phyloP scores from a whole-genome alignment of 148 eudicot genomes.

The Arbutus unedo region DNA sequence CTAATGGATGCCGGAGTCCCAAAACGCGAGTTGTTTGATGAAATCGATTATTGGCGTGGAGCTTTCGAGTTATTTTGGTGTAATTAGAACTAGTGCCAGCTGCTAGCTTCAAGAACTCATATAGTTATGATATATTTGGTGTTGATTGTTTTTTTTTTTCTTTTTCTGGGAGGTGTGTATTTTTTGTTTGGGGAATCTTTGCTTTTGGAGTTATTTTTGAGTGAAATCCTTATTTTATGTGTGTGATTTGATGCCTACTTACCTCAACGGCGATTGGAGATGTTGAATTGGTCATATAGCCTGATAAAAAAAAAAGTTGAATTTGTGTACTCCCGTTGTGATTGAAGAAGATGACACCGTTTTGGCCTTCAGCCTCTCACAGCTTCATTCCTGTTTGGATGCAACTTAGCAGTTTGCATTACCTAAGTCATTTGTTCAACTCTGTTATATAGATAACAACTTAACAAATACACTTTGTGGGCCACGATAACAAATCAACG shows the following conservation, averaged over 20 bases:
- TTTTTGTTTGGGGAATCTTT: background rate
- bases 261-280: background rate
- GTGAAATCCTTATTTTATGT: background rate
- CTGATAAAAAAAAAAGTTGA: no score
- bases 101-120: background rate
- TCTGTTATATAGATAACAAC: no score
- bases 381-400: no score
- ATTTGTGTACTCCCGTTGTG: no score
- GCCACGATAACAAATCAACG: no score
- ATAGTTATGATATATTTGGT: background rate
- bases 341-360: no score
- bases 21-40: background rate
- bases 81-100: background rate
- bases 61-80: background rate
- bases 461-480: no score
- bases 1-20: background rate
- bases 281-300: no score
- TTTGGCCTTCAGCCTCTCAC: no score
- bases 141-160: background rate
- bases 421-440: no score
- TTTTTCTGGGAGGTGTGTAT: slow-evolving; percentile 1
- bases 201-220: background rate
- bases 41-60: background rate
- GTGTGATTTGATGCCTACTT: background rate
- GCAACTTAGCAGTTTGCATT: no score